These are phyloP conservation scores for Leishmania martiniquensis DNA, from an alignment of 208 protist genomes.

Conservation along the genomic window DNA sequence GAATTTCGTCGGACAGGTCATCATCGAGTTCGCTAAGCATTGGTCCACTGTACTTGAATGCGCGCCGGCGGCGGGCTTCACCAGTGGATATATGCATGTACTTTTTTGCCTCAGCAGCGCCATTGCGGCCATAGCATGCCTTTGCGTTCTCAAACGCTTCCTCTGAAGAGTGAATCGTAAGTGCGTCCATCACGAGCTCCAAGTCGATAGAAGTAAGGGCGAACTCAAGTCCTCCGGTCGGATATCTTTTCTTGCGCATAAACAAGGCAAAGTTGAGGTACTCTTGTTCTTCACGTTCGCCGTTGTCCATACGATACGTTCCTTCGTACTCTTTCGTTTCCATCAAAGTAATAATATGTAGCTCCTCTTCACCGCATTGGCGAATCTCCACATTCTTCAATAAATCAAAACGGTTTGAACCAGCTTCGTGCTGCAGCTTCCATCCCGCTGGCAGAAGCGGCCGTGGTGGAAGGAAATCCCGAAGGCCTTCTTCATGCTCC, in stretches of 20 bases:
- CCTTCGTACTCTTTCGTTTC: constrained; percentile 80
- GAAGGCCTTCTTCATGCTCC: constrained; percentile 69
- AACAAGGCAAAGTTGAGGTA: constrained; percentile 87
- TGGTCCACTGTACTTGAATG: constrained; percentile 65
- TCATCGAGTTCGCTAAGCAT: constrained; percentile 89
- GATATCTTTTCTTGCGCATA: constrained; percentile 61
- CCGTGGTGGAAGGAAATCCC: constrained; percentile 80
- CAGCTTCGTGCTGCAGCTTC: constrained; percentile 48
- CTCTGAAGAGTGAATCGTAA: constrained; percentile 66
- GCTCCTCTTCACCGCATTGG: constrained; percentile 59
- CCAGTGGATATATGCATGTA: not conserved
- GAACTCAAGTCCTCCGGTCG: constrained; percentile 70
- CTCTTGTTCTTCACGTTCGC: constrained; percentile 85
- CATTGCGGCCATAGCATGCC: constrained; percentile 28
- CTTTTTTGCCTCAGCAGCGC: not conserved
- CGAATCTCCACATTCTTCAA: constrained; percentile 69
- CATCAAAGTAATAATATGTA: constrained; percentile 73
- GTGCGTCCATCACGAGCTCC: constrained; percentile 86
- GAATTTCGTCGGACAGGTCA: constrained; percentile 86
- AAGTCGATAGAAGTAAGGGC: constrained; percentile 87
- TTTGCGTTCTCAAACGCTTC: constrained; percentile 58
- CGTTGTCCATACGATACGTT: constrained; percentile 89
- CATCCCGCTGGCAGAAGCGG: constrained; percentile 73
- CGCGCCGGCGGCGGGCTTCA: constrained; percentile 29
- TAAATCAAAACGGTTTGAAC: constrained; percentile 79